phyloP scores from a whole-genome alignment of 2,329 filamentous ascomycete genomes.

The Colletotrichum neosansevieriae region DNA sequence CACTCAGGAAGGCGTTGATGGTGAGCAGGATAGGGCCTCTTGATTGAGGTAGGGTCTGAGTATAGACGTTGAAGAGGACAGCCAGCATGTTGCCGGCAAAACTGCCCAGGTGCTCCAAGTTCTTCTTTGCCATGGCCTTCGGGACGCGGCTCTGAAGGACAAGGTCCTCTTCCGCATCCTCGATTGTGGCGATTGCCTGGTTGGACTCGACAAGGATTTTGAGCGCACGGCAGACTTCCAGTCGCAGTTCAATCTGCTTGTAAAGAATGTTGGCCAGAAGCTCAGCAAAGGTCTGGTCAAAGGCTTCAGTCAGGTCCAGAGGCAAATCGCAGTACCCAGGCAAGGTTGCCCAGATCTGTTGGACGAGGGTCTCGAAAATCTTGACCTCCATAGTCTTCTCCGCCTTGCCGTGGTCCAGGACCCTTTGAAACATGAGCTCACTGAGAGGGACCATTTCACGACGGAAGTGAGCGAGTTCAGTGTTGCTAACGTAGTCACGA shows the following conservation, averaged over 20 bases:
- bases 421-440: constrained; percentile 88
- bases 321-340: constrained; percentile 96
- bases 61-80: constrained; percentile 99
- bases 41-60: constrained; percentile 92
- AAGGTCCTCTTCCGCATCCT: constrained; percentile 77
- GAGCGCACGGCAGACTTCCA: constrained; percentile 87
- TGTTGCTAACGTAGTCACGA: constrained; percentile 90
- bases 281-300: constrained; percentile 91
- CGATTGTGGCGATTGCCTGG: constrained; percentile 79
- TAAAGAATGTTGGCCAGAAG: constrained; percentile 92
- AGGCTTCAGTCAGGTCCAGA: constrained; percentile 79
- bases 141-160: constrained; percentile 83
- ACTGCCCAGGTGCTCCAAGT: constrained; percentile 81
- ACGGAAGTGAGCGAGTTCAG: constrained; percentile 86
- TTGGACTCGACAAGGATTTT: constrained; percentile 93
- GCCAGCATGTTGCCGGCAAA: constrained; percentile 92
- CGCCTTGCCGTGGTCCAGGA: constrained; percentile 82
- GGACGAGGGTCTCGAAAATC: constrained; percentile 95
- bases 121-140: constrained; percentile 80
- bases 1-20: constrained; percentile 93
- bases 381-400: constrained; percentile 97
- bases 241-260: constrained; percentile 86
- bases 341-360: constrained; percentile 93
- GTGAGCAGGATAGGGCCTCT: constrained; percentile 92
- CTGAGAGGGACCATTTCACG: constrained; percentile 89